Percentiles rank a stretch among this genome's conserved stretches.
Evolutionary conservation across 2,329 filamentous ascomycete genomes (phyloP).

Genomic region (Colletotrichum tanaceti): DNA sequence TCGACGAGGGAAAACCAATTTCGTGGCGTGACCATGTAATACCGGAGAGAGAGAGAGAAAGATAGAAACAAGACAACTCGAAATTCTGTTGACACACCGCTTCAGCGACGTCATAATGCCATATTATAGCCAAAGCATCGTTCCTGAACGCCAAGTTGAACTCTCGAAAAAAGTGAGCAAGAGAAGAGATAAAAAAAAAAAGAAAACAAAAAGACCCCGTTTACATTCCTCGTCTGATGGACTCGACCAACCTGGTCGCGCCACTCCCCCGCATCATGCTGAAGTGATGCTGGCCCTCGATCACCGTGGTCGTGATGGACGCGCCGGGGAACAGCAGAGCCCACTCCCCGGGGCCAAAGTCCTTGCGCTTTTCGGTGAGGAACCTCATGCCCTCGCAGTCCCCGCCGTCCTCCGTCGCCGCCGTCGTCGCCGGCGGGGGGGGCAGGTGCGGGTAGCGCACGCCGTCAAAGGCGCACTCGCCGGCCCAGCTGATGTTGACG

Average conservation of each 20-base stretch:
- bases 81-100: too few relatives aligned
- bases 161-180: too few relatives aligned
- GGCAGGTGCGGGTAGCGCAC: constrained; percentile 73
- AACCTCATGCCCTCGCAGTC: constrained; percentile 58
- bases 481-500: constrained; percentile 76
- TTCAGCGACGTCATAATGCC: too few relatives aligned
- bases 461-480: constrained; percentile 76
- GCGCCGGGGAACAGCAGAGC: constrained; percentile 70
- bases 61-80: too few relatives aligned
- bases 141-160: too few relatives aligned
- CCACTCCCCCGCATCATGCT: constrained; percentile 77
- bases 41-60: too few relatives aligned
- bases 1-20: too few relatives aligned
- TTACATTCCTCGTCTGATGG: not conserved
- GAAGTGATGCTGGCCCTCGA: constrained; percentile 77
- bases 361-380: constrained; percentile 77
- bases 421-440: too few relatives aligned
- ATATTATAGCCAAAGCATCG: too few relatives aligned
- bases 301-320: constrained; percentile 72
- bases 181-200: too few relatives aligned
- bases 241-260: constrained; percentile 32
- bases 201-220: too few relatives aligned
- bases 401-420: constrained; percentile 68
- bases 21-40: too few relatives aligned
- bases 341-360: constrained; percentile 78